phyloP scores from a whole-genome alignment of 2,329 filamentous ascomycete genomes.

The Hypomyces perniciosus region DNA sequence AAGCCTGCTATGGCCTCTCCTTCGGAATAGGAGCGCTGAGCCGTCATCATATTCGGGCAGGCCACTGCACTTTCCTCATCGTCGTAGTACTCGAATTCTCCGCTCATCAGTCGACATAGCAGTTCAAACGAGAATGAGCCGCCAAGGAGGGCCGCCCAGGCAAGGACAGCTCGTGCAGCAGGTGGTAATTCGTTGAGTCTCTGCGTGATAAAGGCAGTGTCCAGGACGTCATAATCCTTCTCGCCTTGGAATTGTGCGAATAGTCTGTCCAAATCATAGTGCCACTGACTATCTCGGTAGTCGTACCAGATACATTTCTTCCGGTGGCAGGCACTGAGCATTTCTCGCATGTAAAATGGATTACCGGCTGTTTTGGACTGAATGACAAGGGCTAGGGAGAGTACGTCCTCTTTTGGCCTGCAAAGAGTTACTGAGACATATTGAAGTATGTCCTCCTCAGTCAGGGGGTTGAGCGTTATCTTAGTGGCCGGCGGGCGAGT shows the following conservation, averaged over 20 bases:
- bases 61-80: constrained; percentile 27
- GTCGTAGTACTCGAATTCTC: constrained; percentile 59
- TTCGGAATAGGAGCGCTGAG: constrained; percentile 44
- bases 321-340: constrained; percentile 79
- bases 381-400: constrained; percentile 74
- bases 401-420: constrained; percentile 62
- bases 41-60: not conserved
- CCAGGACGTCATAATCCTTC: constrained; percentile 71
- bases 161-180: constrained; percentile 69
- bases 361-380: constrained; percentile 87
- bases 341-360: constrained; percentile 85
- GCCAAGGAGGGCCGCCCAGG: constrained; percentile 81
- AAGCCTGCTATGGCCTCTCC: constrained; percentile 69
- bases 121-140: constrained; percentile 78
- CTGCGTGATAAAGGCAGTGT: constrained; percentile 75
- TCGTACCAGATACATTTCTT: constrained; percentile 89
- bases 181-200: constrained; percentile 70
- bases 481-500: constrained; percentile 57
- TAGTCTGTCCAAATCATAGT: constrained; percentile 77
- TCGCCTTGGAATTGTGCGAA: constrained; percentile 80
- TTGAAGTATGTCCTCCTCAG: constrained; percentile 71
- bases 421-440: constrained; percentile 81
- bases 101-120: constrained; percentile 68
- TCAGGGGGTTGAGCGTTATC: constrained; percentile 66
- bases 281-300: constrained; percentile 75